Conservation (phyloP, 768 basidiomycete species). For the Tylopilus vinaceipallidus region DNA sequence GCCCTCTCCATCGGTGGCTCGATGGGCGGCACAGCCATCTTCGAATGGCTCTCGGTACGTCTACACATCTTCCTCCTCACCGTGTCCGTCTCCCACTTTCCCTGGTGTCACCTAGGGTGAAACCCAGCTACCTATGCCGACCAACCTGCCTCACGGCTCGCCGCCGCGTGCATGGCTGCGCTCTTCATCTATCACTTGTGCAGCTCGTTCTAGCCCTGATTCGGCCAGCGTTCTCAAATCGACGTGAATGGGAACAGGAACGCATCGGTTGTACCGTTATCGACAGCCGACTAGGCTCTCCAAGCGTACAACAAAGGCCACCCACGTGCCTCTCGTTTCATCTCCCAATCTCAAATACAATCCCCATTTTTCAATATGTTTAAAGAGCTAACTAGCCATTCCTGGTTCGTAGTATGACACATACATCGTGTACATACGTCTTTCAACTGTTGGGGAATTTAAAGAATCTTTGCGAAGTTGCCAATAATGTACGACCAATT, state of each 20-base stretch:
- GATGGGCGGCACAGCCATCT: constrained; percentile 97
- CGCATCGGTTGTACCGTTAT: constrained; percentile 10
- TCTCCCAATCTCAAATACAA: constrained; percentile 55
- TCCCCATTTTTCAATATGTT: no score
- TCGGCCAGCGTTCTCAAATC: constrained; percentile 77
- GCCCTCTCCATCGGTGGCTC: constrained; percentile 94
- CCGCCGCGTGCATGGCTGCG: constrained; percentile 94
- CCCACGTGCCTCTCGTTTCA: constrained; percentile 37
- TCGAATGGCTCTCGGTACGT: constrained; percentile 94
- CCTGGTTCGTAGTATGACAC: no score
- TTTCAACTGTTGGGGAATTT: no score
- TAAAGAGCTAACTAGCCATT: no score
- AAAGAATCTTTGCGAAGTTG: no score
- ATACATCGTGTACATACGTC: no score
- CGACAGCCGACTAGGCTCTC: constrained; percentile 51
- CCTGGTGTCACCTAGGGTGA: constrained; percentile 99
- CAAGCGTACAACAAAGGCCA: constrained; percentile 88
- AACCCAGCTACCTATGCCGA: constrained; percentile 97
- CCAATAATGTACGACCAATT: no score
- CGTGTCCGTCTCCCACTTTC: constrained; percentile 93
- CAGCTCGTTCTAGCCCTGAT: constrained; percentile 91
- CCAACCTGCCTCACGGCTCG: constrained; percentile 84
- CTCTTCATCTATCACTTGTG: constrained; percentile 89
- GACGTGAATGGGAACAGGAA: background rate
- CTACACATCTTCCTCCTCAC: constrained; percentile 86